A percentile compares a stretch with the other conserved stretches of the same genome.
phyloP scores from a whole-genome alignment of 2,329 filamentous ascomycete species.

The Aspergillus floridensis region DNA sequence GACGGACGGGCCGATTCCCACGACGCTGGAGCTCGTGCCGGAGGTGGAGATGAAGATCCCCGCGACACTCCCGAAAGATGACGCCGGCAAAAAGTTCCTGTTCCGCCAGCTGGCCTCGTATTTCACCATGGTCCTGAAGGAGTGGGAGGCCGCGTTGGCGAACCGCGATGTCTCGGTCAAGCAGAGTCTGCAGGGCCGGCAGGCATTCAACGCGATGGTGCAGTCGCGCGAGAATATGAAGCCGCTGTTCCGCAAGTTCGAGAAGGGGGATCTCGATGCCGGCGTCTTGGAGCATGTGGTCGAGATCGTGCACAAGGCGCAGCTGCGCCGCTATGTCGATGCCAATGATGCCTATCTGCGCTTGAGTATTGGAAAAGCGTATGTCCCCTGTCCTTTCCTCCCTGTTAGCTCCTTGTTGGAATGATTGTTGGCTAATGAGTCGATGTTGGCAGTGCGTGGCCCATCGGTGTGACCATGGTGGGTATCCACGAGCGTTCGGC shows the following conservation, averaged over 20 bases:
- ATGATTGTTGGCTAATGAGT: constrained; percentile 13
- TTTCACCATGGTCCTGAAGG: constrained; percentile 90
- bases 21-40: constrained; percentile 72
- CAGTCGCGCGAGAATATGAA: constrained; percentile 84
- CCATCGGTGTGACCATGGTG: constrained; percentile 99
- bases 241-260: constrained; percentile 85
- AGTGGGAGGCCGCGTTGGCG: constrained; percentile 78
- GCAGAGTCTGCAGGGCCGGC: constrained; percentile 74
- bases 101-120: constrained; percentile 89
- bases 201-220: constrained; percentile 79
- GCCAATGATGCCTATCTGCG: constrained; percentile 93
- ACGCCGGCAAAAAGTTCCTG: constrained; percentile 66
- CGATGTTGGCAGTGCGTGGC: constrained; percentile 66
- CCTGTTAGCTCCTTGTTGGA: too few species aligned
- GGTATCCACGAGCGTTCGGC: constrained; percentile 97
- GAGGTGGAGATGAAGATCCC: constrained; percentile 87
- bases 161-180: constrained; percentile 57
- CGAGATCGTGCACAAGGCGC: constrained; percentile 87
- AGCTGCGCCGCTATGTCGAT: constrained; percentile 88
- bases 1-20: constrained; percentile 79
- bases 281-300: constrained; percentile 77
- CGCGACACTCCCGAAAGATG: constrained; percentile 60
- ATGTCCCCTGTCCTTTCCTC: constrained; percentile 30
- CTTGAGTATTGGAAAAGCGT: constrained; percentile 88
- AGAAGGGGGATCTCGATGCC: constrained; percentile 75